Evolutionary conservation across 176 grass and related monocot genomes (phyloP), one percentile per base, ranked within the genome.

Genomic region (Neostapfia colusana): DNA sequence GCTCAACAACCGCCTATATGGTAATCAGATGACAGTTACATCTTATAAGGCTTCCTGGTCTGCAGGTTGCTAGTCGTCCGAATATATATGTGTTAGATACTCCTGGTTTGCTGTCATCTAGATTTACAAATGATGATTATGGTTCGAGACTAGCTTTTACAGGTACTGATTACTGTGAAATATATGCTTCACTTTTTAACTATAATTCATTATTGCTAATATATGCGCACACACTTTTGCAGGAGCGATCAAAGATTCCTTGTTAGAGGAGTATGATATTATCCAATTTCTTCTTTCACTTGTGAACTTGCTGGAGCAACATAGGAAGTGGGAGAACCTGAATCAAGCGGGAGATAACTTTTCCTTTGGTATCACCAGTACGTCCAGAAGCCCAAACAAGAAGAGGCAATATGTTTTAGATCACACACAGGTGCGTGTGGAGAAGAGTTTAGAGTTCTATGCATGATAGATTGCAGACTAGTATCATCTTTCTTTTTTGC

Each of bases 41-140:
- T 78, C 38, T 77, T 66, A 59, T 66, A 45, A 53, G 10, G 7
- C 24, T 70, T 76, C 23, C 27, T 69, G 3, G 43, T 77, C 81
- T 81, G 45, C 85, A 92, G 93, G 85, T 96, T 61, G 87, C 81
- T 57, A 92, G 84, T 40, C 93, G 88, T 90, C 89, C 89, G 2
- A 96, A 92, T 82, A 90, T 92, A 71, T 96, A 90, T 65, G 72
- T 90, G 68, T 78, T 96, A 80, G 89, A 90, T 41, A 88, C 87
- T 20, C 93, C 87, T 18, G 93, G 89, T 70, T 46, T 96, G 80
- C 75, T 90, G 41, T 83, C 74, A 38, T 84, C 75, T 37, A 81
- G 43, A 74, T 73, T 90, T 75, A 39, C 27, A 18, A 17, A 80
- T 69, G 82, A 78, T 67, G 84, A 85, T 43, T 85, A 17, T 24